phyloP scores from a whole-genome alignment of 345 rosid genomes.

The Euphorbia pulcherrima region DNA sequence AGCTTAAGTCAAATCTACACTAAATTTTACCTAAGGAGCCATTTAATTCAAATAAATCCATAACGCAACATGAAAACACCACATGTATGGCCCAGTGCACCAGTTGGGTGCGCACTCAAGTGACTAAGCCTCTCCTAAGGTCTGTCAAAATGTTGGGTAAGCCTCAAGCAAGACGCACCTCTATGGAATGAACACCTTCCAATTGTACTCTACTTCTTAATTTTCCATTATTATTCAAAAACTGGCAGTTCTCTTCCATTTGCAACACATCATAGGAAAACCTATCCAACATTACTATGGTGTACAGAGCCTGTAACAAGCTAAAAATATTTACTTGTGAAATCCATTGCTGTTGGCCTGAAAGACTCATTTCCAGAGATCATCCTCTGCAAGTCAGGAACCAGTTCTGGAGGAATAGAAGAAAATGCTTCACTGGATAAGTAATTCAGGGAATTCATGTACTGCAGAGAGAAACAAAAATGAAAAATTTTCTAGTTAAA shows the following conservation, averaged over 20 bases:
- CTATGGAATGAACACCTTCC: not conserved
- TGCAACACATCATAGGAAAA: not conserved
- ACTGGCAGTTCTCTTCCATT: not conserved
- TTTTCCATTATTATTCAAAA: not conserved
- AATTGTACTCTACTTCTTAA: not conserved
- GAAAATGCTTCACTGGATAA: constrained; percentile 86
- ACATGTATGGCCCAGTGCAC: too few relatives aligned
- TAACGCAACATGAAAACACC: too few relatives aligned
- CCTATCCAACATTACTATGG: not conserved
- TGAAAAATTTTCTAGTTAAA: not conserved
- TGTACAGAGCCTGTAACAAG: not conserved
- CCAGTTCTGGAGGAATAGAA: constrained; percentile 71
- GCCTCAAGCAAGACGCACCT: too few relatives aligned
- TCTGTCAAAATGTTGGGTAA: too few relatives aligned
- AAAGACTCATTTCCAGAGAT: constrained; percentile 73
- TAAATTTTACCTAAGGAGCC: too few relatives aligned
- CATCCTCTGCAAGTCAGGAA: constrained; percentile 89
- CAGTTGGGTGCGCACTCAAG: too few relatives aligned
- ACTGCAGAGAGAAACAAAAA: constrained; percentile 50
- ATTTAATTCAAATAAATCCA: too few relatives aligned
- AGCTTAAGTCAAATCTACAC: too few relatives aligned
- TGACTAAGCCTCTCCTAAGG: too few relatives aligned
- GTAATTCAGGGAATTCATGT: constrained; percentile 79
- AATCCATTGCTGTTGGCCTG: constrained; percentile 88
- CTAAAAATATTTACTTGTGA: constrained; percentile 53